Percentiles rank a stretch among this genome's conserved stretches.
phyloP scores from a whole-genome alignment of 2,329 filamentous ascomycete genomes.

The Berkeleyomyces basicola region DNA sequence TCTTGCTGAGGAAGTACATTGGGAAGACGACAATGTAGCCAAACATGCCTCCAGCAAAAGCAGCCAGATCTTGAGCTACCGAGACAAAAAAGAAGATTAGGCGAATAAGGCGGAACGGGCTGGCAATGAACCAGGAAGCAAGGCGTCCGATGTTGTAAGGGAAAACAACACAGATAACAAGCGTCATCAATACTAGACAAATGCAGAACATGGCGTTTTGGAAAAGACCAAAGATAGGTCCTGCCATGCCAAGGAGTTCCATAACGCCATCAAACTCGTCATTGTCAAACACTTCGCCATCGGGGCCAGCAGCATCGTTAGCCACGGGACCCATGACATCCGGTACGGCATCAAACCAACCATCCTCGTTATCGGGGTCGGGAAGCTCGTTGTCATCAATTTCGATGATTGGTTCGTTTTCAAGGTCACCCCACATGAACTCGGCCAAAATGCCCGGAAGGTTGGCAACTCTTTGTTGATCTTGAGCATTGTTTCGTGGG shows the following conservation, averaged over 20 bases:
- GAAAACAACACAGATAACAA: slow-evolving; percentile 72
- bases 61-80: slow-evolving; percentile 56
- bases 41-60: slow-evolving; percentile 43
- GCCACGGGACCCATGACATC: not conserved
- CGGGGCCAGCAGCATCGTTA: slow-evolving; percentile 23
- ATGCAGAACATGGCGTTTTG: slow-evolving; percentile 93
- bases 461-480: not conserved
- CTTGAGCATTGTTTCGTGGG: not conserved
- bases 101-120: slow-evolving; percentile 60
- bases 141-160: slow-evolving; percentile 87
- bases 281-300: slow-evolving; percentile 43
- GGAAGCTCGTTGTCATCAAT: slow-evolving; percentile 37
- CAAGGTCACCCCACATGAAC: slow-evolving; percentile 46
- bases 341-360: slow-evolving; percentile 20
- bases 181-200: slow-evolving; percentile 72
- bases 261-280: slow-evolving; percentile 94
- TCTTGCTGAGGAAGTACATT: slow-evolving; percentile 7
- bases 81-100: slow-evolving; percentile 60
- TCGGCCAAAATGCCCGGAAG: slow-evolving; percentile 27
- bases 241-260: slow-evolving; percentile 92
- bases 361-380: slow-evolving; percentile 28
- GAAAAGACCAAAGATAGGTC: slow-evolving; percentile 72
- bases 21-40: slow-evolving; percentile 6
- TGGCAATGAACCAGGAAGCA: slow-evolving; percentile 61
- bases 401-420: slow-evolving; percentile 20